Conservation (phyloP, 1,284 basidiomycete genomes). For the Malassezia brasiliensis region DNA sequence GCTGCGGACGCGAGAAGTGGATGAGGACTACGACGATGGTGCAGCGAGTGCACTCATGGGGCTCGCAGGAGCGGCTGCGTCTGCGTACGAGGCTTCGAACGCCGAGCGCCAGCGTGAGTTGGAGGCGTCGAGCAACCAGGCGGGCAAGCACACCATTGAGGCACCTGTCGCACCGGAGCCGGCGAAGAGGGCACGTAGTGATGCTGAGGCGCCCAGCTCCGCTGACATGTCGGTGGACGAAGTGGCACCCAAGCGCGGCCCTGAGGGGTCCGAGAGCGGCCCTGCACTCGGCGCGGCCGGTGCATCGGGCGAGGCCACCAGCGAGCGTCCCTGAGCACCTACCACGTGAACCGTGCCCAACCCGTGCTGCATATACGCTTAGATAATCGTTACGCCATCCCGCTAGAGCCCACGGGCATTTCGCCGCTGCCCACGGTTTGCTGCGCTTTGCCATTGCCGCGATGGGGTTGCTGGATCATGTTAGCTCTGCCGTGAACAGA, state of each 20-base stretch:
- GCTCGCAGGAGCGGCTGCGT: slow-evolving; percentile 38
- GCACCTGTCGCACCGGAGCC: neutral
- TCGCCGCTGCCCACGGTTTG: neutral
- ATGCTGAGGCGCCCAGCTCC: neutral
- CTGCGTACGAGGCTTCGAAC: slow-evolving; percentile 16
- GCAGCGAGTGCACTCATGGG: slow-evolving; percentile 47
- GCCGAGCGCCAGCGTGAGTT: neutral
- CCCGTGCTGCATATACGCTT: slow-evolving; percentile 5
- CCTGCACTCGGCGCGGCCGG: no score
- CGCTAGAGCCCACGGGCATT: neutral
- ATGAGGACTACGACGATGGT: slow-evolving; percentile 45
- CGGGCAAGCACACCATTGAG: neutral
- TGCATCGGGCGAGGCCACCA: no score
- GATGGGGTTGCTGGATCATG: slow-evolving; percentile 43
- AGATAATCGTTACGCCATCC: neutral
- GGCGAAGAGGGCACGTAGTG: neutral
- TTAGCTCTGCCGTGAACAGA: slow-evolving; percentile 33
- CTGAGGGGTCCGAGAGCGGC: no score
- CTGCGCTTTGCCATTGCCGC: neutral
- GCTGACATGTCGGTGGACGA: neutral
- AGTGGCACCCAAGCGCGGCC: neutral
- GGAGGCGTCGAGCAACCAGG: neutral
- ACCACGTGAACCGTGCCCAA: neutral
- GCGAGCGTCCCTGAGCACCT: neutral
- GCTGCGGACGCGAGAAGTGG: slow-evolving; percentile 25